Base-by-base conservation (phyloP, 345 rosid species). In the Schrenkiella parvula region DNA sequence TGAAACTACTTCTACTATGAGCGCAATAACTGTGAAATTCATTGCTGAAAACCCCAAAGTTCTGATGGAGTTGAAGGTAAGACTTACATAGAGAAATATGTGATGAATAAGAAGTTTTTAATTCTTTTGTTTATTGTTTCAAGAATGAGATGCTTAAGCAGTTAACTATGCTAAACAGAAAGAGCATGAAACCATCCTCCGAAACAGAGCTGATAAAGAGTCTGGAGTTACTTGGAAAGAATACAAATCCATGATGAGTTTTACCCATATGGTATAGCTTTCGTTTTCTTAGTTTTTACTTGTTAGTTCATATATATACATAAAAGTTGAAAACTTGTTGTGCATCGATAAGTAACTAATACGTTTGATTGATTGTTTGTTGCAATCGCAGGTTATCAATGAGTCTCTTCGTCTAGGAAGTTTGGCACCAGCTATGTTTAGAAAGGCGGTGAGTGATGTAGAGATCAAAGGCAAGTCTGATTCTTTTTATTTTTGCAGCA, bases 351-450 rank as follows among this genome's bases (percentile, higher is more conserved):
- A 7, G 17, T 17, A 4, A 11, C 10, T 9, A 18, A 18, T 23
- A 1, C 26, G 37, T 8, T 58, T 22, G 25, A 8, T 46, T n/a
- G 37, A 15, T 50, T 34, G 57, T 4, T 51, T 47, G 57, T 11
- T 39, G 44, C 31, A 14, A 50, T 38, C 61, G 10, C 77, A 79
- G 85, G 83, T 81, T 14, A 76, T 85, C 6, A 82, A 85, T 50
- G 88, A 84, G 66, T 70, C 77, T 14, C 52, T 81, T 8, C 77
- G 87, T 47, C 69, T 86, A 15, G 74, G 78, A 76, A 81, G 80
- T 59, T 44, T 80, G 14, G 56, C 73, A n/a, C 84, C 82, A 4
- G 71, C 51, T 43, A 64, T 80, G 44, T 71, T 79, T 22, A 70
- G 87, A 10, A 84, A 79, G 77, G 83, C 53, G 3, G 21, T 59